Evolutionary conservation across 2,329 filamentous ascomycete species (phyloP).

Genomic region (Curvularia verruculosa): DNA sequence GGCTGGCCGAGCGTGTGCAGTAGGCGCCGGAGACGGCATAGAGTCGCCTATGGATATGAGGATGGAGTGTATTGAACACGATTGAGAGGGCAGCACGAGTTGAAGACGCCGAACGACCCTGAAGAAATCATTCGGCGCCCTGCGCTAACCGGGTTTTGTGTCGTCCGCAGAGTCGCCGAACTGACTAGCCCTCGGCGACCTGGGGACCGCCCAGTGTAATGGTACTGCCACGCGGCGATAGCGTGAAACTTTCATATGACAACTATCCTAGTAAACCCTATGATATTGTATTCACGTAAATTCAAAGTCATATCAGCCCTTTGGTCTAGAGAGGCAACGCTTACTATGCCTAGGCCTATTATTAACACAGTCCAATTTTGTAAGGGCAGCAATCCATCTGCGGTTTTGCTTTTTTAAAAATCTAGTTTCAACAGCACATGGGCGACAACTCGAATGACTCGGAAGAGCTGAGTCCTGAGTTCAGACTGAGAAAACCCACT

Average conservation of each 20-base stretch:
- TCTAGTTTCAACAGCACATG: not conserved
- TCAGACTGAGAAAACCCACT: not conserved
- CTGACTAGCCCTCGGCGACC: not conserved
- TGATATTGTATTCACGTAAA: not conserved
- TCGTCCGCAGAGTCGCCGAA: slow-evolving; percentile 2
- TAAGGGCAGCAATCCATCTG: not conserved
- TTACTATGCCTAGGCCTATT: not conserved
- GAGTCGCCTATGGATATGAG: not conserved
- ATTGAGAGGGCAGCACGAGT: slow-evolving; percentile 1
- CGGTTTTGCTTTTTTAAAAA: not conserved
- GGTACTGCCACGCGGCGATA: not conserved
- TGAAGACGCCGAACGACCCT: slow-evolving; percentile 8
- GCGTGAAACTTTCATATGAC: not conserved
- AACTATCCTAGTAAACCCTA: not conserved
- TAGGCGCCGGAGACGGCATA: slow-evolving; percentile 7
- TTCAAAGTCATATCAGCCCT: not conserved
- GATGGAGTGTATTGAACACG: slow-evolving; percentile 1
- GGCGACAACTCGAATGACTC: not conserved
- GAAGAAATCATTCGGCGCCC: not conserved
- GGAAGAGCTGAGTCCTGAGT: not conserved
- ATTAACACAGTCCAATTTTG: not conserved
- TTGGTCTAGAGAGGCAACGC: not conserved
- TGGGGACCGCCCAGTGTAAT: not conserved
- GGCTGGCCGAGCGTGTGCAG: slow-evolving; percentile 19
- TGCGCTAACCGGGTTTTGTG: not conserved